Percentiles rank a stretch among this genome's conserved stretches.
These are phyloP conservation scores for Venturia oleaginea DNA, from an alignment of 2,329 filamentous ascomycete genomes.

Conservation along the genomic window DNA sequence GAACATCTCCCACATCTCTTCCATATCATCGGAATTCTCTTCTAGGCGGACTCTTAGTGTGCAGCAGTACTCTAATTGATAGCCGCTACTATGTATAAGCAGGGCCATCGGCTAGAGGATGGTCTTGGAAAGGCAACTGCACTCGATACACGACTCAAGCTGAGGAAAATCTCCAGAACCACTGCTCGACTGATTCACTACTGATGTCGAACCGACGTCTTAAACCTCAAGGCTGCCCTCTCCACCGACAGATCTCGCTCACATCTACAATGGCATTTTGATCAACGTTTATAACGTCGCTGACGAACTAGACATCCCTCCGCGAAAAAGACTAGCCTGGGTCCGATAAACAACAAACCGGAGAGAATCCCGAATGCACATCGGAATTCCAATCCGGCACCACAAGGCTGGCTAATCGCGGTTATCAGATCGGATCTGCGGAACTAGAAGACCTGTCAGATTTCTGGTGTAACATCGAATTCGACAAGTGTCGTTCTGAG, in stretches of 20 bases:
- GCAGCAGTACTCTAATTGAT: neutral
- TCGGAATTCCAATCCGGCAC: neutral
- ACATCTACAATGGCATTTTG: neutral
- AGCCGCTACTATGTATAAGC: neutral
- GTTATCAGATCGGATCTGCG: conserved; percentile 4
- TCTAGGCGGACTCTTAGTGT: neutral
- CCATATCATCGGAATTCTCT: neutral
- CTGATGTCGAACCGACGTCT: neutral
- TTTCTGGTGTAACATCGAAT: neutral
- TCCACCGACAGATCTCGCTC: neutral
- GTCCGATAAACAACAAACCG: neutral
- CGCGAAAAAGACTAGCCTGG: neutral
- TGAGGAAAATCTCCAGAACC: neutral
- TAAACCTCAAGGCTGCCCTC: neutral
- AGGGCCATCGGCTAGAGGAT: neutral
- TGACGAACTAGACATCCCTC: neutral
- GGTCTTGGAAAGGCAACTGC: neutral
- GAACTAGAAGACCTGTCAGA: neutral
- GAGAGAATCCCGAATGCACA: neutral
- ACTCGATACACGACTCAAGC: neutral
- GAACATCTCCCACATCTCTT: neutral
- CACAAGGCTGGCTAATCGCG: conserved; percentile 4
- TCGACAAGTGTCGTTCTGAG: neutral
- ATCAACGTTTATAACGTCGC: neutral
- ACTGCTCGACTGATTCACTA: neutral